Evolutionary conservation across 306 rosid species (phyloP).

Genomic region (Astragalus membranaceus): DNA sequence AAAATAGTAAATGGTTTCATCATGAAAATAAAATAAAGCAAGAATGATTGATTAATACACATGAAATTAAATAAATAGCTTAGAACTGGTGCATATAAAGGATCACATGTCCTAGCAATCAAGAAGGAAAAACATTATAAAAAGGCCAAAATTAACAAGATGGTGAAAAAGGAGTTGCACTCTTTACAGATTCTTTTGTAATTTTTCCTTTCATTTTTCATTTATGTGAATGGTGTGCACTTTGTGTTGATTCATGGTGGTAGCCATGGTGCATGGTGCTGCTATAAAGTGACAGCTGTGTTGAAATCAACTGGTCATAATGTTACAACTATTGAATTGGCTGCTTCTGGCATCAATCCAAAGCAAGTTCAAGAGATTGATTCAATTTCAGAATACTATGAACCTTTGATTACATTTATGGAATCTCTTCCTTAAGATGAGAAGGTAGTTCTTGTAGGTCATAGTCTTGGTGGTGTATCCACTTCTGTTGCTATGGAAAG

Average conservation of each 20-base stretch:
- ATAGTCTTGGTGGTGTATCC: conserved; percentile 41
- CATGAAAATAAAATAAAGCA: not conserved
- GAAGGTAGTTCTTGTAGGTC: conserved; percentile 40
- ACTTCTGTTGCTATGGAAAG: conserved; percentile 43
- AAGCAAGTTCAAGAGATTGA: conserved; percentile 30
- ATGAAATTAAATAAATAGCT: not conserved
- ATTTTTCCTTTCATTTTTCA: not conserved
- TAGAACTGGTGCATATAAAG: not conserved
- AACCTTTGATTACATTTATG: conserved; percentile 38
- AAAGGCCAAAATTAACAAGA: not conserved
- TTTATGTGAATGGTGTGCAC: conserved; percentile 16
- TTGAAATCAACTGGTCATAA: conserved; percentile 31
- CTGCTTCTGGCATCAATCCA: conserved; percentile 35
- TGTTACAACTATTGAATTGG: conserved; percentile 39
- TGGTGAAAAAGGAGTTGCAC: not conserved
- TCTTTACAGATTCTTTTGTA: conserved; percentile 11
- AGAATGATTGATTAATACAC: not conserved
- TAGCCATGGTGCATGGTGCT: conserved; percentile 57
- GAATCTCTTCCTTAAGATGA: conserved; percentile 21
- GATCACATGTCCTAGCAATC: not conserved
- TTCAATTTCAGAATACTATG: conserved; percentile 27
- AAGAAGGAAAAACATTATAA: not conserved
- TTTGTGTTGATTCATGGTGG: conserved; percentile 46
- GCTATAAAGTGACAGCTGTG: conserved; percentile 37
- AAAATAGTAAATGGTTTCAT: not conserved